Evolutionary conservation across 352 stramenopile species (phyloP).

Genomic region (Phytophthora citricola): DNA sequence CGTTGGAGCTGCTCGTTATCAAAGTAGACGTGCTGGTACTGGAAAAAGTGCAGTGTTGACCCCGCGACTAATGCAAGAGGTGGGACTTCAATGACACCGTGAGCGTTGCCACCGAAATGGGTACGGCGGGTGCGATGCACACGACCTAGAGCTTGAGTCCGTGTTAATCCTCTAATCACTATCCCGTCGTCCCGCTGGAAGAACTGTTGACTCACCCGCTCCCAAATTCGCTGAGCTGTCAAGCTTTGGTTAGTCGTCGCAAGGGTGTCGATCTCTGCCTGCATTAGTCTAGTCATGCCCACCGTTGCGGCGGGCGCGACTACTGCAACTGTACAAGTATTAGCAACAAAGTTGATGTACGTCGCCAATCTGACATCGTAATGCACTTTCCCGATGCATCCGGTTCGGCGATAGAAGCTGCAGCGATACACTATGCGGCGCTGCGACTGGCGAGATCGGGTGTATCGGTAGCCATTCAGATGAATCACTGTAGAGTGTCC

Average conservation of each 20-base stretch:
- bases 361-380: not conserved
- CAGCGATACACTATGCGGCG: not conserved
- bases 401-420: not conserved
- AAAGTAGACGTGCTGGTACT: conserved; percentile 5
- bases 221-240: not conserved
- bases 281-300: not conserved
- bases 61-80: conserved; percentile 7
- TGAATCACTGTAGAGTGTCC: not conserved
- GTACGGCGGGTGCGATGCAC: not conserved
- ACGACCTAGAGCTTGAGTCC: not conserved
- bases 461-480: not conserved
- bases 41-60: not conserved
- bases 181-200: not conserved
- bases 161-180: not conserved
- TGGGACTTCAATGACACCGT: conserved; percentile 4
- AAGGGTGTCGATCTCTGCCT: not conserved
- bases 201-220: not conserved
- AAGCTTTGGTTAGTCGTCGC: not conserved
- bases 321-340: not conserved
- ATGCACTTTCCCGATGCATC: not conserved
- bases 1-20: conserved; percentile 2
- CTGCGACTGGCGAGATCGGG: not conserved
- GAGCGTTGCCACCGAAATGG: conserved; percentile 5
- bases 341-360: not conserved
- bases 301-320: not conserved